Base-by-base conservation (phyloP, 306 rosid species). In the Amphicarpaea edgeworthii region DNA sequence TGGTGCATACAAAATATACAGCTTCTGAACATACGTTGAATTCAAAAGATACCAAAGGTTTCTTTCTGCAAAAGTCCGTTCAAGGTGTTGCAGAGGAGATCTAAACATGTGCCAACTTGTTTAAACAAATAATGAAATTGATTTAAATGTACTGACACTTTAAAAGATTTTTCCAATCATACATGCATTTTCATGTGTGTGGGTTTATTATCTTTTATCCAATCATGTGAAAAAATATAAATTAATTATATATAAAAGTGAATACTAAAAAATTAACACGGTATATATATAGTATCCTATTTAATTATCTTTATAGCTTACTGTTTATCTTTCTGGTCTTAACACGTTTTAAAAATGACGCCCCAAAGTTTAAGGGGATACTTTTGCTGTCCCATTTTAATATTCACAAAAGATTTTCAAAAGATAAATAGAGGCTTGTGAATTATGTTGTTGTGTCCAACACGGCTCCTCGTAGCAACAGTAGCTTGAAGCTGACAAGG, bases 401-500 rank as follows among this genome's bases (percentile, higher is more conserved):
- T 58, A 58, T 28, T 58, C 6, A 14, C 6, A 14, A 58, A 58
- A 58, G 15, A 28, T 26, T 28, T 26, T 12, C 38, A 59, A 15
- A 23, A 41, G 55, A 34, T 15, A 51, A 6, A 0, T 20, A 50
- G 34, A 37, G 51, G 34, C 23, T 7, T 6, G 20, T 28, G 64
- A 46, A 47, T 47, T 26, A 49, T 28, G 8, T 26, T 47, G 0
- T 60, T 68, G 23, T 28, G 21, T 42, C 17, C 46, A n/a, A 41
- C 34, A 51, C 16, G 17, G 0, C 3, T 57, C 12, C 55, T 26
- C 49, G 19, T 57, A 41, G 68, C 81, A 67, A 54, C 8, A 40
- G 59, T 77, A 42, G 45, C 51, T 47, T 74, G 78, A 30, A 66
- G 60, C 1, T 28, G 42, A 78, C 51, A 45, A n/a, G 23, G 32